phyloP scores from a whole-genome alignment of 495 filamentous ascomycete genomes.

The Talaromyces stipitatus region DNA sequence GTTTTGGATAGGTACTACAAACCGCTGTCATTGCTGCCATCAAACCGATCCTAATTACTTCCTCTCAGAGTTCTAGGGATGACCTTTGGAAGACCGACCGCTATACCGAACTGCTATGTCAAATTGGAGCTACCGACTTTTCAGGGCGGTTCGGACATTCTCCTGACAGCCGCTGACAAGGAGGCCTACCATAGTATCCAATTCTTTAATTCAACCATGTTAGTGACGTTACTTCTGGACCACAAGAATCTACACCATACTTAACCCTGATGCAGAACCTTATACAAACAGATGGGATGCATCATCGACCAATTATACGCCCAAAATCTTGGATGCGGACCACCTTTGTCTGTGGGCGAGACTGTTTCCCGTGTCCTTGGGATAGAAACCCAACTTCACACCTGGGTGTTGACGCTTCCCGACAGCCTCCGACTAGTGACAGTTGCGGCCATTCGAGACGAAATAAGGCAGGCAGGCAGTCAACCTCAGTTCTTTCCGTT shows the following conservation, averaged over 20 bases:
- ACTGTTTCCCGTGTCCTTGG: neutral
- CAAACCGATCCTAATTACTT: too few relatives aligned
- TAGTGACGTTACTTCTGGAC: too few relatives aligned
- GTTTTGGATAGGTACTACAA: conserved; percentile 31
- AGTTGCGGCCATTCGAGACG: neutral
- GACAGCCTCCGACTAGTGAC: conserved; percentile 5
- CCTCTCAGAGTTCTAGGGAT: conserved; percentile 32
- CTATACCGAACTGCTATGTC: conserved; percentile 24
- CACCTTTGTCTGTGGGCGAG: neutral
- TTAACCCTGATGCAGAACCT: conserved; percentile 18
- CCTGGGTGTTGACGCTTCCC: neutral
- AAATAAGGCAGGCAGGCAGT: conserved; percentile 1
- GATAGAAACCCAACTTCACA: neutral
- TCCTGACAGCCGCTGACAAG: too few relatives aligned
- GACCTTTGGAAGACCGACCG: conserved; percentile 34
- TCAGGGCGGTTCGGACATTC: too few relatives aligned
- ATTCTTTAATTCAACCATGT: too few relatives aligned
- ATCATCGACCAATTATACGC: conserved; percentile 31
- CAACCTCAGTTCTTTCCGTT: too few relatives aligned
- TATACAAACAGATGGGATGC: too few relatives aligned
- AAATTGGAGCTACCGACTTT: conserved; percentile 27
- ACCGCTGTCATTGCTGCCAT: neutral
- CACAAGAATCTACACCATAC: too few relatives aligned
- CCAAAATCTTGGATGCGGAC: conserved; percentile 29
- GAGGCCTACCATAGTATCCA: too few relatives aligned